phyloP scores from a whole-genome alignment of 2,329 filamentous ascomycete species.

The Sporothrix pseudoabietina region DNA sequence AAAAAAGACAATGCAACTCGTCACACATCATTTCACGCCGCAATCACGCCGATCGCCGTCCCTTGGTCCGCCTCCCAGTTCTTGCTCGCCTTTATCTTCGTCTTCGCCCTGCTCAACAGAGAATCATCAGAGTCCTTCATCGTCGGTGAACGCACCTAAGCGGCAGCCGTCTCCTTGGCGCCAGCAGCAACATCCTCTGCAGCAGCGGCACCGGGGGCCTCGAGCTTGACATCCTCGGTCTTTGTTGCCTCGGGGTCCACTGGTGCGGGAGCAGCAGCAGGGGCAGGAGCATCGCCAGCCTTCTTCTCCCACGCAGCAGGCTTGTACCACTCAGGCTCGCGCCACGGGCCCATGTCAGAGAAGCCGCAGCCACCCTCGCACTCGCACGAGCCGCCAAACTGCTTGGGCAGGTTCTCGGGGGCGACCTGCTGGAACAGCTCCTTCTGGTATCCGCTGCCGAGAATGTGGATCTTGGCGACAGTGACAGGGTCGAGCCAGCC shows the following conservation, averaged over 20 bases:
- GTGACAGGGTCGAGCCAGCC: constrained; percentile 96
- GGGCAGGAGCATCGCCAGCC: constrained; percentile 43
- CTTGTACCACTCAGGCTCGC: constrained; percentile 67
- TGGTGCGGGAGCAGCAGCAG: constrained; percentile 39
- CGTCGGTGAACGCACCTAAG: constrained; percentile 29
- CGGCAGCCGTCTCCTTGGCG: constrained; percentile 42
- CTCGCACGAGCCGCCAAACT: constrained; percentile 80
- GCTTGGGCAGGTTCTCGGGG: constrained; percentile 83
- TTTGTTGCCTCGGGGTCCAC: constrained; percentile 35
- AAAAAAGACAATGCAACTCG: not conserved
- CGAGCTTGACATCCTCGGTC: constrained; percentile 43
- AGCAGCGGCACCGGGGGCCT: constrained; percentile 43
- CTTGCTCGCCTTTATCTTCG: not conserved
- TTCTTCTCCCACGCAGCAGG: constrained; percentile 66
- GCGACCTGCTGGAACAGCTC: constrained; percentile 84
- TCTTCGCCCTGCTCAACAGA: not conserved
- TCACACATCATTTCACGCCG: not conserved
- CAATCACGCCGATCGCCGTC: constrained; percentile 7
- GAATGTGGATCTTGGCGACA: constrained; percentile 90
- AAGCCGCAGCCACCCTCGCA: constrained; percentile 82
- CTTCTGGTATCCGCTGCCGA: constrained; percentile 78
- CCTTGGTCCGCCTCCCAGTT: not conserved
- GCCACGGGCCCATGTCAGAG: constrained; percentile 91
- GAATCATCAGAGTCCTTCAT: not conserved
- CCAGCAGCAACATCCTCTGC: constrained; percentile 43